Conservation (phyloP, 1,139 yeast species). For the Blastobotrys aristatus region DNA sequence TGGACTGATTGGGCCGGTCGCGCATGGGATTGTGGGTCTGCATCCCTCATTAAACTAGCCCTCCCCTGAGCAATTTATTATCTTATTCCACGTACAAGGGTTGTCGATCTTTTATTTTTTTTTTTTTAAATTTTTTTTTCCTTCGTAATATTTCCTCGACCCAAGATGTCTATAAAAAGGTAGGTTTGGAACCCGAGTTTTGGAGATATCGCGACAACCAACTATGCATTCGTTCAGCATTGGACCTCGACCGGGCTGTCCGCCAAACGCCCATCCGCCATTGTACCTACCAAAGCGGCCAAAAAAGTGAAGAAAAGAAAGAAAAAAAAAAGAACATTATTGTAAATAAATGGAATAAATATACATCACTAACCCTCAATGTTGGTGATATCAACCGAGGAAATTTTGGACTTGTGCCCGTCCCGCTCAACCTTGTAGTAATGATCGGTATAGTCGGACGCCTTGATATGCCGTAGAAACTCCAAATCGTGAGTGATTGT, state of each 20-base stretch:
- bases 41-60: no score
- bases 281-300: neutral
- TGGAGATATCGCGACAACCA: no score
- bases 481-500: slow-evolving; percentile 96
- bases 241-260: slow-evolving; percentile 9
- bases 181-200: no score
- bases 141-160: no score
- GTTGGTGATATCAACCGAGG: slow-evolving; percentile 4
- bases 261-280: slow-evolving; percentile 6
- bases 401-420: slow-evolving; percentile 44
- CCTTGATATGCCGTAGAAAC: slow-evolving; percentile 78
- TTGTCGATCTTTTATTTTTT: no score
- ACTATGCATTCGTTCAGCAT: neutral
- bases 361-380: neutral
- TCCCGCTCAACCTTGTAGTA: slow-evolving; percentile 80
- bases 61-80: no score
- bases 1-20: no score
- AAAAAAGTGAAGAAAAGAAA: neutral
- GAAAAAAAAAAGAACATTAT: neutral
- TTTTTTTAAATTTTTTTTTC: no score
- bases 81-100: no score
- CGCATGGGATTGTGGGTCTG: no score
- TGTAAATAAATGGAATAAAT: neutral
- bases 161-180: no score
- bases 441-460: slow-evolving; percentile 81